A percentile compares a stretch with the other conserved stretches of the same genome.
Conservation (phyloP, 2,329 filamentous ascomycete genomes). For the Neophaeococcomyces aloes region DNA sequence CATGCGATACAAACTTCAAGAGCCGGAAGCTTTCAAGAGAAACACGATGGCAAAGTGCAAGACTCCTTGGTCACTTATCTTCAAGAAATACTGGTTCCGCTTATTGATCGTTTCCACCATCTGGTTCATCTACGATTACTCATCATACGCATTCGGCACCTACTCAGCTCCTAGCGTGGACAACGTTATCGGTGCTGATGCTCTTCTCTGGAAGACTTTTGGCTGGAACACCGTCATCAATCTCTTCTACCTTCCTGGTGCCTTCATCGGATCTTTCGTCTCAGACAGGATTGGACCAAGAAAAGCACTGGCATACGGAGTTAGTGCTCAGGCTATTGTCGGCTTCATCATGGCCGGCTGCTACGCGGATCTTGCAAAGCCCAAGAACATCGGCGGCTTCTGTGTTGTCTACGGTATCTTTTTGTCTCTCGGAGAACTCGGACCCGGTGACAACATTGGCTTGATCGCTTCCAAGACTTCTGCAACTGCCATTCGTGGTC, state of each 20-base stretch:
- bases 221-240: slow-evolving; percentile 87
- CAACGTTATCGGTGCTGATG: slow-evolving; percentile 50
- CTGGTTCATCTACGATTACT: slow-evolving; percentile 87
- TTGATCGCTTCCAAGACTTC: slow-evolving; percentile 77
- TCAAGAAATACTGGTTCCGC: slow-evolving; percentile 62
- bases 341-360: slow-evolving; percentile 83
- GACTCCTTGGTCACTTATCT: slow-evolving; percentile 42
- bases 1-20: slow-evolving; percentile 61
- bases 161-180: slow-evolving; percentile 57
- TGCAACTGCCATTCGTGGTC: slow-evolving; percentile 75
- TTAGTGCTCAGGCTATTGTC: slow-evolving; percentile 61
- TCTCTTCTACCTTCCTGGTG: slow-evolving; percentile 78
- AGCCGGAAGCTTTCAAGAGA: slow-evolving; percentile 65
- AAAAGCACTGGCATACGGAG: slow-evolving; percentile 60
- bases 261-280: slow-evolving; percentile 63
- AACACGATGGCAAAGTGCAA: slow-evolving; percentile 60
- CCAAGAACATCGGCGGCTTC: slow-evolving; percentile 60
- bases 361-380: slow-evolving; percentile 58
- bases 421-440: slow-evolving; percentile 65
- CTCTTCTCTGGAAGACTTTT: slow-evolving; percentile 64
- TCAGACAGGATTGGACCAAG: slow-evolving; percentile 72
- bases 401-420: slow-evolving; percentile 73
- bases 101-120: slow-evolving; percentile 60
- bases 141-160: slow-evolving; percentile 72
- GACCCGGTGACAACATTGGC: slow-evolving; percentile 85